These are phyloP conservation scores for Sordariomycetes sp. DNA, from an alignment of 2,329 filamentous ascomycete genomes.

Conservation along the genomic window DNA sequence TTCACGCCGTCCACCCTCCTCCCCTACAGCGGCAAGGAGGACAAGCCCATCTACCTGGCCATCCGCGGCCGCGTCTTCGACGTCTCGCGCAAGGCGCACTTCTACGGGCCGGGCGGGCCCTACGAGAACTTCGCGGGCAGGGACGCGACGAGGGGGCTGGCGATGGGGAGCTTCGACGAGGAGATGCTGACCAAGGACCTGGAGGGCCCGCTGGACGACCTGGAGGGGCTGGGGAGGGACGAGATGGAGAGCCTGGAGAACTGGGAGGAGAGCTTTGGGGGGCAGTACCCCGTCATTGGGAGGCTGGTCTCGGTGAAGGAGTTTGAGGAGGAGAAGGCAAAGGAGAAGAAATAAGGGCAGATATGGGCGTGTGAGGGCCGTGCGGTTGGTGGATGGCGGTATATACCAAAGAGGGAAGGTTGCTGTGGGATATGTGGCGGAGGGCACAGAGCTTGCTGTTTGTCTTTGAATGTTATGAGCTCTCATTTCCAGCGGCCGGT, in stretches of 20 bases:
- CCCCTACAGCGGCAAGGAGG: constrained; percentile 69
- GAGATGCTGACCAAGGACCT: constrained; percentile 91
- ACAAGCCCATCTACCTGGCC: constrained; percentile 74
- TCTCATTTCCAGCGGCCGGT: no score
- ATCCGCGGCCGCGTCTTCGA: constrained; percentile 89
- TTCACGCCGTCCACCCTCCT: constrained; percentile 75
- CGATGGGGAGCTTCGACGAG: constrained; percentile 85
- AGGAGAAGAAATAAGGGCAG: background rate
- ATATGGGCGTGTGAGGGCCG: no score
- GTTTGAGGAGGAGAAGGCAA: constrained; percentile 13
- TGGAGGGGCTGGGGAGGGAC: constrained; percentile 61
- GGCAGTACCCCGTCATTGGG: constrained; percentile 95
- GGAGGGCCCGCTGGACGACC: constrained; percentile 67
- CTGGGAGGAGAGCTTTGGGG: constrained; percentile 88
- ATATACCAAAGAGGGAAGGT: no score
- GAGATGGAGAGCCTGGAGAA: constrained; percentile 75
- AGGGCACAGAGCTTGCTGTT: no score
- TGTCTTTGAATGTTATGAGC: no score
- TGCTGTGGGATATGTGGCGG: no score
- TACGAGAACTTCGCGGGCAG: constrained; percentile 95
- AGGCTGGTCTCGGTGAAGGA: constrained; percentile 55
- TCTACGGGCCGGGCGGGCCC: constrained; percentile 90
- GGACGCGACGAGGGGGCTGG: constrained; percentile 80
- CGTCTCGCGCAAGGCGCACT: constrained; percentile 75
- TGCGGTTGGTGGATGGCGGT: no score